Evolutionary conservation across 2,329 filamentous ascomycete species (phyloP), one percentile per base, ranked within the genome.

Genomic region (Scolecobasidium constrictum): DNA sequence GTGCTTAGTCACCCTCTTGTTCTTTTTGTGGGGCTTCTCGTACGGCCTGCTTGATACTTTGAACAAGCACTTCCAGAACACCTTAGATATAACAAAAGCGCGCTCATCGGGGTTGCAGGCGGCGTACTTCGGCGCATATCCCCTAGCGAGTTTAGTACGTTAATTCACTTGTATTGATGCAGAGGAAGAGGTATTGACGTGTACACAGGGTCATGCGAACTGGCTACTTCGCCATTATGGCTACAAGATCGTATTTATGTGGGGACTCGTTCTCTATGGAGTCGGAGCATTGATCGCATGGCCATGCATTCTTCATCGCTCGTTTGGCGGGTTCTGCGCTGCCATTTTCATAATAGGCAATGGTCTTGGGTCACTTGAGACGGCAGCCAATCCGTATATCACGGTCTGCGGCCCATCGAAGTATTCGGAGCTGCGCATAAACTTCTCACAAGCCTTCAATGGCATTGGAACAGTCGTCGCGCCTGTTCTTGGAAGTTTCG

Each of bases 231-330:
- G 69, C 68, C 73, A 75, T 44, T 84, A 81, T 40, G 85, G 86
- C 3, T 92, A 86, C 64, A 83, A 86, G 50, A 77, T 77, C 34
- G 86, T 83, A 0, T 88, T 92, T 51, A 87, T 92, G 46, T 80
- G 9, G 19, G 85, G 83, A 28, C 68, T 87, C 5, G 68, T 62
- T 44, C 69, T 86, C 35, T 84, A 85, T 57, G 72, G 69, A 46
- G 71, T 79, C 52, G 71, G 73, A 49, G 84, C 83, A 31, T 76
- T 90, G 49, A 85, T 86, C 62, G 87, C 88, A 63, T 92, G 84
- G 85, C 85, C 85, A 0, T 81, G 79, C 2, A 82, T 81, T 5
- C 75, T 88, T 6, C 72, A 86, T 46, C 71, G 72, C 36, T 83
- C 77, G 13, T 88, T 87, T 53, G 75, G 71, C 18, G 84, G 83